These are phyloP conservation scores for Athelia sp. DNA, from an alignment of 1,284 basidiomycete species.

Conservation along the genomic window DNA sequence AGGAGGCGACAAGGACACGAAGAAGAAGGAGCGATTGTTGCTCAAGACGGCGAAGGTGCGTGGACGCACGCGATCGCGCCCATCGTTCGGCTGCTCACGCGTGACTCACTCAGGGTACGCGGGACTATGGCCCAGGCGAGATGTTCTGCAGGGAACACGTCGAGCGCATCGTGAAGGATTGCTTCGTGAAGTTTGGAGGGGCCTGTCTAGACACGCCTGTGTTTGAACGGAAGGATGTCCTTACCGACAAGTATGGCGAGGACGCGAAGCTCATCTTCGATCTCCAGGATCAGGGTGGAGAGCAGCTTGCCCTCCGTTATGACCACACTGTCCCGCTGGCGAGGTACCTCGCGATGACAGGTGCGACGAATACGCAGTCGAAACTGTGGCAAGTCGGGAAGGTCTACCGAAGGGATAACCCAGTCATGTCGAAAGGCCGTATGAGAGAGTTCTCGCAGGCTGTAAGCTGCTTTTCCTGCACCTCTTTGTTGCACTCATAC, in stretches of 20 bases:
- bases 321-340: constrained; percentile 98
- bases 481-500: background rate
- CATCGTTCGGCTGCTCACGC: constrained; percentile 1
- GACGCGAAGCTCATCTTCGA: constrained; percentile 99
- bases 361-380: constrained; percentile 61
- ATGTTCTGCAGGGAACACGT: constrained; percentile 92
- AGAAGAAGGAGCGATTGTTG: constrained; percentile 63
- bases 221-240: constrained; percentile 95
- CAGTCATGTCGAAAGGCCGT: constrained; percentile 96
- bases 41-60: constrained; percentile 81
- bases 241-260: constrained; percentile 96
- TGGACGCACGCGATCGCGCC: constrained; percentile 12
- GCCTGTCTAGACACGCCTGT: constrained; percentile 96
- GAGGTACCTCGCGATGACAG: constrained; percentile 93
- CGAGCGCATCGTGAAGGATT: constrained; percentile 83
- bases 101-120: constrained; percentile 69
- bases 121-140: constrained; percentile 93
- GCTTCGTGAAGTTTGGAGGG: constrained; percentile 89
- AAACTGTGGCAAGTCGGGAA: constrained; percentile 99
- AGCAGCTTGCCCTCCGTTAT: constrained; percentile 91
- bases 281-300: constrained; percentile 97
- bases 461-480: constrained; percentile 40
- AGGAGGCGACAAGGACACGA: constrained; percentile 31
- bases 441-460: constrained; percentile 99
- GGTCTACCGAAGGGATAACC: constrained; percentile 95